Conservation (phyloP, 805 yeast genomes). For the Scheffersomyces lignosus region DNA sequence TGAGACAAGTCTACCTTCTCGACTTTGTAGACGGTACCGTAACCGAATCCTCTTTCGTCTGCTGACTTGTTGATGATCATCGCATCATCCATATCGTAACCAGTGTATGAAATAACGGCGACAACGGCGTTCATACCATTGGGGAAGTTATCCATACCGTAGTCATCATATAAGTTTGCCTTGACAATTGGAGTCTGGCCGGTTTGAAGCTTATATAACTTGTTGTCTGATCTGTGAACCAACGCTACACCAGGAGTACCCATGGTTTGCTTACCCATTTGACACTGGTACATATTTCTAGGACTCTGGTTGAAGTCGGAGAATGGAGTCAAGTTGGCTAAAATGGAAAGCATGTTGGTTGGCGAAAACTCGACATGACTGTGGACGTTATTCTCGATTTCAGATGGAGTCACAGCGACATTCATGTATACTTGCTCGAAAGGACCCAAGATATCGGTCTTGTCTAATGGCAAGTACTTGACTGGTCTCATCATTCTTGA, state of each 20-base stretch:
- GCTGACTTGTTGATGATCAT: conserved; percentile 98
- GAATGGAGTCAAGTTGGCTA: conserved; percentile 96
- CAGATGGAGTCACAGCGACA: conserved; percentile 91
- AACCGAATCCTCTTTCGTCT: conserved; percentile 96
- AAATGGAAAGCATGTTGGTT: conserved; percentile 88
- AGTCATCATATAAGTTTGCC: conserved; percentile 89
- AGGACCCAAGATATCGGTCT: conserved; percentile 89
- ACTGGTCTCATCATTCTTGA: conserved; percentile 97
- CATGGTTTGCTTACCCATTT: conserved; percentile 99
- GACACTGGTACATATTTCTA: conserved; percentile 99
- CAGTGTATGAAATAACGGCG: conserved; percentile 97
- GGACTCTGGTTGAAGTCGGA: conserved; percentile 99
- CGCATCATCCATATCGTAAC: conserved; percentile 99
- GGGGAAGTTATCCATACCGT: conserved; percentile 98
- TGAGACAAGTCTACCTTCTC: conserved; percentile 83
- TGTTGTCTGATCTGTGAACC: conserved; percentile 90
- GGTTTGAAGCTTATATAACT: conserved; percentile 84
- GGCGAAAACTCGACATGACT: conserved; percentile 94
- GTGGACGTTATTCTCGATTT: conserved; percentile 78
- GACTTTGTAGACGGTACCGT: conserved; percentile 93
- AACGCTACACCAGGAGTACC: conserved; percentile 99
- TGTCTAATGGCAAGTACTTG: conserved; percentile 80
- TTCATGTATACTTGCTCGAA: conserved; percentile 98
- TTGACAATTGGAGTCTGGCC: conserved; percentile 98
- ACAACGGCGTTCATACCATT: conserved; percentile 98